Conservation (phyloP, 2,329 filamentous ascomycete species). For the Penicillium sp. region DNA sequence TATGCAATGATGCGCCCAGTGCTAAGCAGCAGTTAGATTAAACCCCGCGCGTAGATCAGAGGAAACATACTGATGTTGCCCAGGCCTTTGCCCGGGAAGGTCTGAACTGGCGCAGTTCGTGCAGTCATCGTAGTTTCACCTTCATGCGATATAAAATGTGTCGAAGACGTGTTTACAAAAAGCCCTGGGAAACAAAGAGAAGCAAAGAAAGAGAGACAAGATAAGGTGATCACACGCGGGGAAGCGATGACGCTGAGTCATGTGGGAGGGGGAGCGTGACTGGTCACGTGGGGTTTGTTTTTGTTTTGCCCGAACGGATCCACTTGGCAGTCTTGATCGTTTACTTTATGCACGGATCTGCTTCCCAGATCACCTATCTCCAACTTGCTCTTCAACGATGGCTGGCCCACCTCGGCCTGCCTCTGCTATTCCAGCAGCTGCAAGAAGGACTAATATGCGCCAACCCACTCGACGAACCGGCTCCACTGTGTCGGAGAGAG, state of each 20-base stretch:
- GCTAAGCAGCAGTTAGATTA: slow-evolving; percentile 52
- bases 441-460: slow-evolving; percentile 52
- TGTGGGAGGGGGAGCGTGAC: slow-evolving; percentile 21
- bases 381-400: slow-evolving; percentile 41
- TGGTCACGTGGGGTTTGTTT: slow-evolving; percentile 26
- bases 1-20: slow-evolving; percentile 87
- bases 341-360: slow-evolving; percentile 4
- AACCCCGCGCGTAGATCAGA: slow-evolving; percentile 10
- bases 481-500: slow-evolving; percentile 52
- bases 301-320: slow-evolving; percentile 21
- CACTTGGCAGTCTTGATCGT: neutral
- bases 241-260: slow-evolving; percentile 18
- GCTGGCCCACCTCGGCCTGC: slow-evolving; percentile 54
- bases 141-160: neutral
- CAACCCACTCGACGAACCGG: slow-evolving; percentile 54
- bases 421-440: slow-evolving; percentile 47
- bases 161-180: slow-evolving; percentile 9
- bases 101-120: slow-evolving; percentile 51
- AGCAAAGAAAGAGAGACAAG: neutral
- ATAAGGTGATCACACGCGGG: slow-evolving; percentile 9
- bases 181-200: slow-evolving; percentile 1
- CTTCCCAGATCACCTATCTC: neutral
- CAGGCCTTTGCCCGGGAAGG: slow-evolving; percentile 64
- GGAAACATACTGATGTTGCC: slow-evolving; percentile 56
- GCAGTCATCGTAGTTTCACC: slow-evolving; percentile 33